Base-by-base conservation (phyloP, 2,329 filamentous ascomycete species). In the Ascochyta fabae region DNA sequence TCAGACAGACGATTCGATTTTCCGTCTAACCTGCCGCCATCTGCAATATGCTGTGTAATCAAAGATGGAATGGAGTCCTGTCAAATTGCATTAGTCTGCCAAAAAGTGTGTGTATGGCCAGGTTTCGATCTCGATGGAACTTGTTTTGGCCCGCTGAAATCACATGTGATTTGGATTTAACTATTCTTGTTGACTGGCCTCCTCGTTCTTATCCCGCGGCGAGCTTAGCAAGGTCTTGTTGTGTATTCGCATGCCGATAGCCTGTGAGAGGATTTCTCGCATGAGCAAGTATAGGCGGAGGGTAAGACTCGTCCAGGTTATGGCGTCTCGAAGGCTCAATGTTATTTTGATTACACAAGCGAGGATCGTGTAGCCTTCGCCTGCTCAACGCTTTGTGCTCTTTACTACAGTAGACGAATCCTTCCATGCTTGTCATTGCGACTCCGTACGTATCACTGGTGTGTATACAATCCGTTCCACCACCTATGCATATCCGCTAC, bases 381-480 rank as follows among this genome's bases (percentile, higher is more conserved):
- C 16, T 41, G 12, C 23, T 26, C 27, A 15, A 42, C n/a, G n/a
- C 22, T 31, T 19, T 13, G 26, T 26, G 22, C 8, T 36, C 19
- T 38, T 36, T 23, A 29, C 10, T 36, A 22, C 13, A 36, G 24
- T 36, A 23, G 8, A 10, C 23, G 7, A 9, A 26, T 48, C 29
- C 41, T 46, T 41, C 26, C 23, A 39, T 33, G 29, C 29, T 40
- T 38, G 35, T 26, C 29, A 34, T 12, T 9, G 39, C 16, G 19
- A 13, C 34, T 35, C 46, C 31, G 40, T n/a, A n/a, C 34, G 23
- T 27, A 23, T 13, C 13, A 36, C 12, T 55, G 46, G 46, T 43
- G 46, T 55, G 52, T 55, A 55, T 42, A 36, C 50, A 41, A 33
- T 12, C 26, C 41, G 27, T 40, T 19, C 15, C 29, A 43, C 8